Evolutionary conservation across 106 monocot genomes (phyloP), one percentile per base, ranked within the genome.

Genomic region (Amphibolis antarctica): DNA sequence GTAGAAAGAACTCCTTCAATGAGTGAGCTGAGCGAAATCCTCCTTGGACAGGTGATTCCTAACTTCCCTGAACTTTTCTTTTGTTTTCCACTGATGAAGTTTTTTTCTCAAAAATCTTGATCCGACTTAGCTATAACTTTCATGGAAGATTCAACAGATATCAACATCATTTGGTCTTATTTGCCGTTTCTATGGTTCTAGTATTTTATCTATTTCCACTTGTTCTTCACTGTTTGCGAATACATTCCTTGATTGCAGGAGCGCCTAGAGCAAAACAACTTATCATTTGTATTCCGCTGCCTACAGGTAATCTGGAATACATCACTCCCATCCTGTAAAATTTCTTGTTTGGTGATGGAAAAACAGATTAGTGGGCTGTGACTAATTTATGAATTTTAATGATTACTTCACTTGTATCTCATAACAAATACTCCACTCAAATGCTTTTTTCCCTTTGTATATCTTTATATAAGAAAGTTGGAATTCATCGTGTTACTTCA

Each of bases 241-340:
- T 15, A 51, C 64, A 4, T 67, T 67, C 0, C 10, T 55, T 23
- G 13, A 71, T 66, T 80, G 64, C 87, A 99, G 98, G 98, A 99
- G 36, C 87, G 91, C 56, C 62, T 85, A 24, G 88, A 91, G 76
- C 91, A 99, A 60, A 90, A 88, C 77, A 81, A 85, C 42, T 66
- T 91, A 29, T 99, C 98, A 23, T 99, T 91, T 85, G 91, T 99
- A 64, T 99, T 99, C 74, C 91, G 98, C 55, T 72, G 98, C 55
- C 70, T 99, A 65, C 91, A 99, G 91, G 98, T 91, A 53, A 65
- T 27, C 21, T 65, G 27, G 29, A 25, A 61, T 63, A 29, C 43
- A 28, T 18, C 19, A 51, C 36, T 60, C 29, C 23, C 0, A 18
- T 69, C 21, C 19, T 2, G 13, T 20, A 19, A 5, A 23, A 25